A percentile compares a stretch with the other conserved stretches of the same genome.
These are phyloP conservation scores for Aspergillus fumigatus DNA, from an alignment of 2,329 filamentous ascomycete species.

Conservation along the genomic window DNA sequence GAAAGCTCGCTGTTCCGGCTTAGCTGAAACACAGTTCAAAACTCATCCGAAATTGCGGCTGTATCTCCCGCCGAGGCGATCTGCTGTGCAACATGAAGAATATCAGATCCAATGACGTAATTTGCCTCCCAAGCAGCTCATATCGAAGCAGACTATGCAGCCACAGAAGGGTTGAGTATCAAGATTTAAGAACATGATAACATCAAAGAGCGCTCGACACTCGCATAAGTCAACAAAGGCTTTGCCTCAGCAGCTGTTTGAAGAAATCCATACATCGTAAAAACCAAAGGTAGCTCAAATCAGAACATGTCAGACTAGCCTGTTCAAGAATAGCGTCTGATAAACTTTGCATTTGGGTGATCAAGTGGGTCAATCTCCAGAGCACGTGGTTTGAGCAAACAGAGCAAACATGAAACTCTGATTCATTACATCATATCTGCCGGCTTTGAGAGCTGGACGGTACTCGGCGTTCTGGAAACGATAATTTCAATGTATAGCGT, in stretches of 20 bases:
- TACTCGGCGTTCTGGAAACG: background rate
- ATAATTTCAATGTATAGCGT: background rate
- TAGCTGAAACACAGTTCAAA: background rate
- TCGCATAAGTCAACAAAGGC: background rate
- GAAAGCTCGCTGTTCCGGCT: background rate
- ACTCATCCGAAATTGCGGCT: background rate
- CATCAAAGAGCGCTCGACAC: background rate
- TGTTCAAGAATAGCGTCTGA: slow-evolving; percentile 10
- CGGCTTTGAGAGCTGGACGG: background rate
- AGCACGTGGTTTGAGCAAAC: slow-evolving; percentile 18
- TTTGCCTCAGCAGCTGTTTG: background rate
- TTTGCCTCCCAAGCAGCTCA: background rate
- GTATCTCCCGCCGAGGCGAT: background rate
- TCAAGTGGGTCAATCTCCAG: slow-evolving; percentile 13
- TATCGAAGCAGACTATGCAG: background rate
- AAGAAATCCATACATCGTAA: background rate
- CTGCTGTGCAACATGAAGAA: background rate
- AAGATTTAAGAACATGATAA: background rate
- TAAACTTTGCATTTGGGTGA: slow-evolving; percentile 17
- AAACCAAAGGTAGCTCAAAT: background rate
- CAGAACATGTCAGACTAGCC: slow-evolving; percentile 6
- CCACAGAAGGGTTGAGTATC: background rate
- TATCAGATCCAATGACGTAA: background rate
- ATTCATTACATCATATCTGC: slow-evolving; percentile 15
- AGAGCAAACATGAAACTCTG: slow-evolving; percentile 7